These are phyloP conservation scores for Amanita thiersii DNA, from an alignment of 768 basidiomycete genomes.

Conservation along the genomic window DNA sequence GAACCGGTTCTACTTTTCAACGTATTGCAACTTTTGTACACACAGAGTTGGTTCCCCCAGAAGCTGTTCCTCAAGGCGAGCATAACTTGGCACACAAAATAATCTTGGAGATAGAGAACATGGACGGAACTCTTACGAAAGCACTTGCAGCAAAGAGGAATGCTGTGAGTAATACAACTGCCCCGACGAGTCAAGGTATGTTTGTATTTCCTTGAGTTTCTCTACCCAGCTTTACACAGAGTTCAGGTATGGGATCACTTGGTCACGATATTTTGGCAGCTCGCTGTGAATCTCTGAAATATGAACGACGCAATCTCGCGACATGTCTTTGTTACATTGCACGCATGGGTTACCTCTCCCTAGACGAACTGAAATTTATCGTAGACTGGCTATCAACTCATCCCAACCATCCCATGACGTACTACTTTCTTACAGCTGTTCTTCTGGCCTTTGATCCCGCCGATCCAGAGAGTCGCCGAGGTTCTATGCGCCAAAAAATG, in stretches of 20 bases:
- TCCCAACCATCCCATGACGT: slow-evolving; percentile 60
- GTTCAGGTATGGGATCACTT: slow-evolving; percentile 38
- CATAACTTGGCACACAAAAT: slow-evolving; percentile 45
- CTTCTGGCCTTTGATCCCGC: slow-evolving; percentile 62
- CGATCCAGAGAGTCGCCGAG: slow-evolving; percentile 41
- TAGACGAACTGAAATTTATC: slow-evolving; percentile 51
- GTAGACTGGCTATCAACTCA: slow-evolving; percentile 66
- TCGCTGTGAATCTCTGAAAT: slow-evolving; percentile 64
- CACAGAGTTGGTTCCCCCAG: slow-evolving; percentile 41
- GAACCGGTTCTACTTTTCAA: slow-evolving; percentile 37
- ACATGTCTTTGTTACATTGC: slow-evolving; percentile 55
- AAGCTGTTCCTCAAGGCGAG: slow-evolving; percentile 24
- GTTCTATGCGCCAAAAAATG: slow-evolving; percentile 37
- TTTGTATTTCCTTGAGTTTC: slow-evolving; percentile 1
- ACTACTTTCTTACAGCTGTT: slow-evolving; percentile 58
- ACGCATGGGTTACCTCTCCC: slow-evolving; percentile 51
- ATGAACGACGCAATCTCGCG: slow-evolving; percentile 64
- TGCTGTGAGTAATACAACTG: slow-evolving; percentile 52
- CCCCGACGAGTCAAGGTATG: slow-evolving; percentile 50
- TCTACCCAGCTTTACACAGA: background rate
- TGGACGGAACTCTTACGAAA: slow-evolving; percentile 44
- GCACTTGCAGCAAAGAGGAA: slow-evolving; percentile 53
- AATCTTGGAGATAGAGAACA: slow-evolving; percentile 54
- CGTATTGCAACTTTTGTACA: slow-evolving; percentile 49
- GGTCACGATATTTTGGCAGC: slow-evolving; percentile 62